Evolutionary conservation across 2,329 filamentous ascomycete genomes (phyloP).

Genomic region (Celoporthe dispersa): DNA sequence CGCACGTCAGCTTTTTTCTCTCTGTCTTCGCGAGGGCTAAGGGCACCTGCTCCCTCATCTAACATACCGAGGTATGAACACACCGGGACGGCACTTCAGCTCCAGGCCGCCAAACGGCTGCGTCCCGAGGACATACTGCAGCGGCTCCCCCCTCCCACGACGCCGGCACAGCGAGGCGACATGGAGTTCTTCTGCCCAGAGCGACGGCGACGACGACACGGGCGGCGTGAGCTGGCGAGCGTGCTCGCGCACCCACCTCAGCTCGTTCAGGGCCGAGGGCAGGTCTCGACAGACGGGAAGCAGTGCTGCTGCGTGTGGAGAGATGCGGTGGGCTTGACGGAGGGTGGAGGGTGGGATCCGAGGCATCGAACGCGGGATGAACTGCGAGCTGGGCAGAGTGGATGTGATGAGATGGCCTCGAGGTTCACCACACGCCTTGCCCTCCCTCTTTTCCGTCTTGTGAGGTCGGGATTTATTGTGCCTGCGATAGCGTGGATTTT

Average conservation of each 20-base stretch:
- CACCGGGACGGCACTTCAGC: slow-evolving; percentile 74
- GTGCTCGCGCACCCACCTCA: slow-evolving; percentile 73
- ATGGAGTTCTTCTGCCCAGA: slow-evolving; percentile 3
- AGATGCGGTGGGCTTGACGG: slow-evolving; percentile 56
- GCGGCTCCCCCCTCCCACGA: slow-evolving; percentile 67
- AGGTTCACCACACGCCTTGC: not conserved
- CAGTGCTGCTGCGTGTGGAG: slow-evolving; percentile 61
- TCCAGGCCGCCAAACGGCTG: slow-evolving; percentile 88
- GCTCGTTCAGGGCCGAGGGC: slow-evolving; percentile 67
- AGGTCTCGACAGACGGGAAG: slow-evolving; percentile 68
- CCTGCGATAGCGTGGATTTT: not conserved
- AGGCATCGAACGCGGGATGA: slow-evolving; percentile 52
- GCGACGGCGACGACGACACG: not conserved
- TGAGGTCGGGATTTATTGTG: not conserved
- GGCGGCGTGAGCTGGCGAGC: slow-evolving; percentile 36
- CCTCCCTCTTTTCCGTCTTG: not conserved
- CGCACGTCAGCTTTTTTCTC: slow-evolving; percentile 17
- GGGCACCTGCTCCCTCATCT: not conserved
- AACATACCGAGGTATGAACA: slow-evolving; percentile 78
- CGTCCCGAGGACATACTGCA: slow-evolving; percentile 88
- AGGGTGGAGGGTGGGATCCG: slow-evolving; percentile 64
- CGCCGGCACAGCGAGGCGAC: slow-evolving; percentile 50
- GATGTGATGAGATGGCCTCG: not conserved
- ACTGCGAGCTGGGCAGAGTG: not conserved
- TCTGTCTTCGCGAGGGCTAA: not conserved